A percentile compares a stretch with the other conserved stretches of the same genome.
Conservation (phyloP, 352 stramenopile genomes). For the Phytophthora foliorum region DNA sequence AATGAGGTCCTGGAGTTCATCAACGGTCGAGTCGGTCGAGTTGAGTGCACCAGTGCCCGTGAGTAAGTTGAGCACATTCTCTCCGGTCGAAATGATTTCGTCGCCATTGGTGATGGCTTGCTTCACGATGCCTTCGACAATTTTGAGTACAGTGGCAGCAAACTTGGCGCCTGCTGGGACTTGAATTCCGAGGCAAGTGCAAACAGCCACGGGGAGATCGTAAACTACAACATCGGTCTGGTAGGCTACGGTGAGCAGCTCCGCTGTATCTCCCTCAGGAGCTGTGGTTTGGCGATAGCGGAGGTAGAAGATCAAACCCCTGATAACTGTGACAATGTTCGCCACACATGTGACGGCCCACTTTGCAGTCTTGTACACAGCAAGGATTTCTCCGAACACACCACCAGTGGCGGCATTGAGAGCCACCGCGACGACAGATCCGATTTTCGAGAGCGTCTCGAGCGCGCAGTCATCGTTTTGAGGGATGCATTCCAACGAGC, state of each 20-base stretch:
- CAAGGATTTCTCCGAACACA: constrained; percentile 35
- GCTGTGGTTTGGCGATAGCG: constrained; percentile 33
- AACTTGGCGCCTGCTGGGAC: constrained; percentile 25
- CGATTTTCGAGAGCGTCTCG: constrained; percentile 37
- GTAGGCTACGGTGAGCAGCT: constrained; percentile 29
- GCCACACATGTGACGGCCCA: constrained; percentile 35
- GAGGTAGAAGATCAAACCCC: constrained; percentile 31
- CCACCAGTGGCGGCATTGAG: constrained; percentile 35
- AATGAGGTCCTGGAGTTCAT: constrained; percentile 36
- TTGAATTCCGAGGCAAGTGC: constrained; percentile 20
- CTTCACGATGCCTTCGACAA: constrained; percentile 40
- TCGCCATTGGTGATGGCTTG: constrained; percentile 38
- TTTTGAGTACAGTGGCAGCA: constrained; percentile 19
- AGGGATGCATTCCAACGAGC: constrained; percentile 56
- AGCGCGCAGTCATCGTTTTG: constrained; percentile 39
- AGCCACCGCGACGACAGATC: constrained; percentile 30
- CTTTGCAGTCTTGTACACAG: constrained; percentile 33
- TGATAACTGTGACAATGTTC: constrained; percentile 31
- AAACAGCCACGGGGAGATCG: constrained; percentile 30
- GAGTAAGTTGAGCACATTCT: constrained; percentile 33
- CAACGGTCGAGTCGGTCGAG: constrained; percentile 23
- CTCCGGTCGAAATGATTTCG: constrained; percentile 33
- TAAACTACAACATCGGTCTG: constrained; percentile 31
- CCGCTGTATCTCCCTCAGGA: constrained; percentile 26
- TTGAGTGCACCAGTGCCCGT: constrained; percentile 31